Evolutionary conservation across 2,329 filamentous ascomycete genomes (phyloP).

Genomic region (Fusarium chuoi): DNA sequence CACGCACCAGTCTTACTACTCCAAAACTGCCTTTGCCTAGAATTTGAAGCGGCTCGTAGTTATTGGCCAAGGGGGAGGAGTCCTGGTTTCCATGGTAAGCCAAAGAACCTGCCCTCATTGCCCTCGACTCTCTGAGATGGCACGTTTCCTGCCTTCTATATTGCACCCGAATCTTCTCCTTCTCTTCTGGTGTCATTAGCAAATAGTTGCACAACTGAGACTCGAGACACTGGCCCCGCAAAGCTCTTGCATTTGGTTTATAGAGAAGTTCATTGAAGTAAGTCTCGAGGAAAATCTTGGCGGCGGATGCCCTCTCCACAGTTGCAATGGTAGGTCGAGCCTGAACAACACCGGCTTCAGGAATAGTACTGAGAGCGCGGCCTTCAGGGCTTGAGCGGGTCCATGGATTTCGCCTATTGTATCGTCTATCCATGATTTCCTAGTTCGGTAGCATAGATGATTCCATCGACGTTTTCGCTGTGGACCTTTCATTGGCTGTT

Average conservation of each 20-base stretch:
- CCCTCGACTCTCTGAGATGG: slow-evolving; percentile 77
- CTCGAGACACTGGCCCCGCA: slow-evolving; percentile 50
- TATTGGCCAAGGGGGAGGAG: slow-evolving; percentile 36
- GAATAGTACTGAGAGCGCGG: slow-evolving; percentile 49
- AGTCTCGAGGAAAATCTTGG: slow-evolving; percentile 88
- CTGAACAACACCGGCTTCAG: slow-evolving; percentile 43
- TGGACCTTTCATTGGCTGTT: slow-evolving; percentile 40
- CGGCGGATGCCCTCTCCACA: slow-evolving; percentile 80
- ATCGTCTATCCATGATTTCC: slow-evolving; percentile 38
- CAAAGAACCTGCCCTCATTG: slow-evolving; percentile 71
- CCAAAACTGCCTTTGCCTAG: slow-evolving; percentile 96
- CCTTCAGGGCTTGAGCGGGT: slow-evolving; percentile 52
- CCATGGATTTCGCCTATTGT: slow-evolving; percentile 48
- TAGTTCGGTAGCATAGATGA: slow-evolving; percentile 43
- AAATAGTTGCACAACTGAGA: slow-evolving; percentile 65
- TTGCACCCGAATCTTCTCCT: slow-evolving; percentile 61
- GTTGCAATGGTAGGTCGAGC: slow-evolving; percentile 60
- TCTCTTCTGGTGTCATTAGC: slow-evolving; percentile 65
- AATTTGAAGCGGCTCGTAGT: slow-evolving; percentile 82
- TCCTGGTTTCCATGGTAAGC: slow-evolving; percentile 12
- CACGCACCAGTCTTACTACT: slow-evolving; percentile 85
- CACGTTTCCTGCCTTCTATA: slow-evolving; percentile 77
- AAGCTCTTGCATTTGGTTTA: slow-evolving; percentile 50
- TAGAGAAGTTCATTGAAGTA: slow-evolving; percentile 79
- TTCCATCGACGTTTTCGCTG: slow-evolving; percentile 50